Base-by-base conservation (phyloP, 2,329 filamentous ascomycete genomes). In the Emmonsiellopsis sp. region DNA sequence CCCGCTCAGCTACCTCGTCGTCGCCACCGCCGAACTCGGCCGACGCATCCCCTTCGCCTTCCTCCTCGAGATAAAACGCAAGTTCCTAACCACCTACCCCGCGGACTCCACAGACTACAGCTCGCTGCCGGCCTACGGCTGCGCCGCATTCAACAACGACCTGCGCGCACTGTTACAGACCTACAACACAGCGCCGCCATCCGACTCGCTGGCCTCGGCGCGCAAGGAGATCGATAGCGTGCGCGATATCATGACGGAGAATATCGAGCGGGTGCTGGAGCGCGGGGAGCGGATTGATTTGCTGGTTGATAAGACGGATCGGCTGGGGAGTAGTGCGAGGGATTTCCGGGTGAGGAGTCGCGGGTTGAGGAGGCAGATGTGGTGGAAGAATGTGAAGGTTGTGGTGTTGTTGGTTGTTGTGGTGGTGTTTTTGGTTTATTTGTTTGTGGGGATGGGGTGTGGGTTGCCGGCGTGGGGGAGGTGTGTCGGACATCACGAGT, bases 361-460 rank as follows among this genome's bases (percentile, higher is more conserved):
- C 30, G 90, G 89, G 1, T 71, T 98, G 62, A 87, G 93, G 75
- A 81, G 94, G 66, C 81, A 86, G 72, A 97, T 98, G 93, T 98
- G 93, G 93, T 97, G 92, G 92, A 97, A 97, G 84, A 97, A 98
- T 70, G 81, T 95, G 45, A 94, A 94, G 76, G 73, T 98, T 61
- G 95, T 97, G 90, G 85, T 82, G 6, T 70, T 98, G 62, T 65
- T 96, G 44, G 89, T 91, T 1, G 72, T 93, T 34, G 76, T 79
- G 32, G 65, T 78, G 20, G 69, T 88, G 7, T 87, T 88, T 64
- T 71, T 88, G 69, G 64, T 87, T 3, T 89, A 88, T 66, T 64
- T 89, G 10, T 82, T 88, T 60, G 78, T 88, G 20, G 85, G 85
- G 0, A 84, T 87, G 70, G 85, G 83, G 5, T 89, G 85, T 67